Percentiles rank a stretch among this genome's conserved stretches.
phyloP scores from a whole-genome alignment of 2,329 filamentous ascomycete species.

The Kalaharituber pfeilii region DNA sequence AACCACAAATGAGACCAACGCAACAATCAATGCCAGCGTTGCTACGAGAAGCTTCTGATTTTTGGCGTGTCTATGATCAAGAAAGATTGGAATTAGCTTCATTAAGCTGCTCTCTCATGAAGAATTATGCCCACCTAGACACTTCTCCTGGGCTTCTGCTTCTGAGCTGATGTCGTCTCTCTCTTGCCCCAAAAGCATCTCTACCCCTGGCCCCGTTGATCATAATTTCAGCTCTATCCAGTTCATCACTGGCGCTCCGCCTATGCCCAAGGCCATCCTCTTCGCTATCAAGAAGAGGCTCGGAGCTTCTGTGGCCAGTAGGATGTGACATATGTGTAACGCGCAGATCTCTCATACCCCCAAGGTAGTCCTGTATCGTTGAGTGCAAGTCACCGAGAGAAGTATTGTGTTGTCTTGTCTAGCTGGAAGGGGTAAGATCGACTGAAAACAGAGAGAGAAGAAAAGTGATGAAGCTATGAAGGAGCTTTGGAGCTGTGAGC shows the following conservation, averaged over 20 bases:
- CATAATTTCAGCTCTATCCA: too few species aligned
- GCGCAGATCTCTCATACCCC: neutral
- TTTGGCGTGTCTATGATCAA: conserved; percentile 48
- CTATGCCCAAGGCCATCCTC: neutral
- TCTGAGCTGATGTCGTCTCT: conserved; percentile 14
- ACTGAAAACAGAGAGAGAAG: too few species aligned
- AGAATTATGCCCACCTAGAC: conserved; percentile 27
- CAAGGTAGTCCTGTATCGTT: neutral
- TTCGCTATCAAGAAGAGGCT: neutral
- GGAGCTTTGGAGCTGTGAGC: too few species aligned
- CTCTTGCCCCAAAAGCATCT: conserved; percentile 3
- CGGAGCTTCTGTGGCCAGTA: neutral
- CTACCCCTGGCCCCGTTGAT: neutral
- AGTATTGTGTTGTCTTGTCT: too few species aligned
- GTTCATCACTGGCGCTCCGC: too few species aligned
- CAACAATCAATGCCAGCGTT: conserved; percentile 62
- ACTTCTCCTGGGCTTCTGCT: conserved; percentile 12
- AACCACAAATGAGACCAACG: conserved; percentile 63
- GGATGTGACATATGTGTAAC: neutral
- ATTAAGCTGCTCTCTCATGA: too few species aligned
- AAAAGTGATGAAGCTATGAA: too few species aligned
- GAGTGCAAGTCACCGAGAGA: neutral
- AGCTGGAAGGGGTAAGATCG: too few species aligned
- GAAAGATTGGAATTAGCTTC: too few species aligned
- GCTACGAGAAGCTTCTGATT: conserved; percentile 76